Percentiles rank a stretch among this genome's conserved stretches.
These are phyloP conservation scores for Salvia sclarea DNA, from an alignment of 305 asterid species.

Conservation along the genomic window DNA sequence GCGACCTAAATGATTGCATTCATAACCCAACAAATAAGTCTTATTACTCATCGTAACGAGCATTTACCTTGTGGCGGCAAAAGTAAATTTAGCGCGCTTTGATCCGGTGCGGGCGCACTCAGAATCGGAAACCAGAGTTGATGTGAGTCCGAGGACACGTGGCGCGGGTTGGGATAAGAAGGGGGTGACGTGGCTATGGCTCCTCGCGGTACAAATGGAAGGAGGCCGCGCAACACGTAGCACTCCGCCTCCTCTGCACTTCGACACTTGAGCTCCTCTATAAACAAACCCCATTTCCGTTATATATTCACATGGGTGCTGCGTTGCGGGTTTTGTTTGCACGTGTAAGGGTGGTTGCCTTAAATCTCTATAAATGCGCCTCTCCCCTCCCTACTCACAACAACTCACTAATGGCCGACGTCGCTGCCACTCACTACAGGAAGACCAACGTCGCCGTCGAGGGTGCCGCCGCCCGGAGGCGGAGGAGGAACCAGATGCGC, in stretches of 20 bases:
- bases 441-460: slow-evolving; percentile 16
- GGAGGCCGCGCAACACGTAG: slow-evolving; percentile 29
- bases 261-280: slow-evolving; percentile 20
- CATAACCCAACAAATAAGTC: not conserved
- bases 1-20: too few species aligned
- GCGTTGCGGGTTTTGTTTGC: slow-evolving; percentile 33
- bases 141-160: slow-evolving; percentile 10
- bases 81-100: not conserved
- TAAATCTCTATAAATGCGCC: slow-evolving; percentile 1
- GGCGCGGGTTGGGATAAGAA: slow-evolving; percentile 1
- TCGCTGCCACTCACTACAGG: not conserved
- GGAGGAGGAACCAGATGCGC: slow-evolving; percentile 32
- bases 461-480: slow-evolving; percentile 24
- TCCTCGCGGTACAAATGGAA: slow-evolving; percentile 21
- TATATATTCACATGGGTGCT: slow-evolving; percentile 35
- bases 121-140: not conserved
- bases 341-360: slow-evolving; percentile 6
- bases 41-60: not conserved
- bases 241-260: not conserved
- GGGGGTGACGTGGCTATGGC: slow-evolving; percentile 1
- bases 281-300: not conserved
- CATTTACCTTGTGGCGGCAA: not conserved
- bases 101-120: not conserved
- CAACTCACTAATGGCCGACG: slow-evolving; percentile 17
- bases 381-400: too few species aligned